Conservation (phyloP, 371 early-diverging fungal species). For the Mortierella sp. region DNA sequence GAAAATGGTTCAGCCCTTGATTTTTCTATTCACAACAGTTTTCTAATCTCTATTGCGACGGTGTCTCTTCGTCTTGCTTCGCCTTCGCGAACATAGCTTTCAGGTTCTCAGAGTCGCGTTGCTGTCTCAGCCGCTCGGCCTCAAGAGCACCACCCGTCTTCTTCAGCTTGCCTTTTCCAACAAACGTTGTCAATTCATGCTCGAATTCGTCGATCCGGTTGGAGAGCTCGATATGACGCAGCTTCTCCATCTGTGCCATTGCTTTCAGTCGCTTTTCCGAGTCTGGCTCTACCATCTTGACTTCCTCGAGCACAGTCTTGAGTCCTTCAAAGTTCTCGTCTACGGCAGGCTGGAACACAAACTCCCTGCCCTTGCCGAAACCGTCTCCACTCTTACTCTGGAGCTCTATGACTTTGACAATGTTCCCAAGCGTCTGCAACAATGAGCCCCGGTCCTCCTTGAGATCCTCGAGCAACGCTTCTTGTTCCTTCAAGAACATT, state of each 20-base stretch:
- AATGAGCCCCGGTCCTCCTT: conserved; percentile 71
- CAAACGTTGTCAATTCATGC: conserved; percentile 75
- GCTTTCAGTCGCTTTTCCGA: conserved; percentile 74
- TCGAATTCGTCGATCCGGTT: conserved; percentile 77
- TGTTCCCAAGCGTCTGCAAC: conserved; percentile 65
- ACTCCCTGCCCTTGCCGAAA: conserved; percentile 9
- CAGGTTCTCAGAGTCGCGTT: conserved; percentile 69
- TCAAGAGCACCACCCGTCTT: conserved; percentile 80
- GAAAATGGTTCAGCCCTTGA: too few relatives aligned
- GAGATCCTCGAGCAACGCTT: conserved; percentile 70
- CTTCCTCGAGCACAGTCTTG: conserved; percentile 74
- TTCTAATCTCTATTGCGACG: neutral
- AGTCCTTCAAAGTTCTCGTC: conserved; percentile 72
- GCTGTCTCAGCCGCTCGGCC: conserved; percentile 69
- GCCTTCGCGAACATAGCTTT: conserved; percentile 62
- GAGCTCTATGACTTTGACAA: conserved; percentile 70
- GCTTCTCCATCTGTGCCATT: conserved; percentile 71
- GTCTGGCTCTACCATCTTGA: conserved; percentile 74
- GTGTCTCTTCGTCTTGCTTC: neutral
- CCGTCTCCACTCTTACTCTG: conserved; percentile 53
- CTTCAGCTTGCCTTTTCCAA: conserved; percentile 65
- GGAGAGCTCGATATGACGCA: conserved; percentile 72
- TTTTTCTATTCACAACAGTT: too few relatives aligned
- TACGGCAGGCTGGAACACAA: conserved; percentile 63
- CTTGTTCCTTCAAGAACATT: conserved; percentile 79